These are phyloP conservation scores for Ophiostoma piceae DNA, from an alignment of 2,329 filamentous ascomycete species.

Conservation along the genomic window DNA sequence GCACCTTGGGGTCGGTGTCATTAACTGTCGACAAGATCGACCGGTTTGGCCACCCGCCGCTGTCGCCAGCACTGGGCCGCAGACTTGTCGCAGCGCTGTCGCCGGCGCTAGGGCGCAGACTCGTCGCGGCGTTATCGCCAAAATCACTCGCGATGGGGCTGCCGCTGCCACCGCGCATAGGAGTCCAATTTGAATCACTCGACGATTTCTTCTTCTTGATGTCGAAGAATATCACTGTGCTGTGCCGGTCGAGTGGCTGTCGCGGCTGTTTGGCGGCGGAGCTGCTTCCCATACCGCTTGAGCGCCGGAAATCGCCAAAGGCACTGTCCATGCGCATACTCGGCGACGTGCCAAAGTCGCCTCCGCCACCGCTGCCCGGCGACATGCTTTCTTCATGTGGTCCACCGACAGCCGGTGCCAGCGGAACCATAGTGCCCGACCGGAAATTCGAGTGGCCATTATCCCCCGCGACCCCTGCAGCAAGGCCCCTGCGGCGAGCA, in stretches of 20 bases:
- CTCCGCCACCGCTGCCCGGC: slow-evolving; percentile 6
- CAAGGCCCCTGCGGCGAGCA: slow-evolving; percentile 65
- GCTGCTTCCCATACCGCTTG: slow-evolving; percentile 31
- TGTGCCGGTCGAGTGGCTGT: slow-evolving; percentile 20
- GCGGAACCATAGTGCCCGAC: slow-evolving; percentile 17
- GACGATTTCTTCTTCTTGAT: background rate
- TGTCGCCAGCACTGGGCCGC: background rate
- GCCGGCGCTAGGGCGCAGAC: background rate
- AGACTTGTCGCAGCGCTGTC: background rate
- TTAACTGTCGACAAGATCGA: slow-evolving; percentile 40
- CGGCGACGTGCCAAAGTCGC: background rate
- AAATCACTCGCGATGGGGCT: background rate
- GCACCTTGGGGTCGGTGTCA: slow-evolving; percentile 41
- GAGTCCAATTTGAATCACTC: slow-evolving; percentile 31
- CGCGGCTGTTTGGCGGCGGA: slow-evolving; percentile 34
- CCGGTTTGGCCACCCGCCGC: slow-evolving; percentile 28
- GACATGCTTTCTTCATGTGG: background rate
- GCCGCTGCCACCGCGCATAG: slow-evolving; percentile 8
- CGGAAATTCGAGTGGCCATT: slow-evolving; percentile 29
- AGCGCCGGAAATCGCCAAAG: slow-evolving; percentile 32
- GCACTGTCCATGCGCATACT: background rate
- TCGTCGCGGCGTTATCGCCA: background rate
- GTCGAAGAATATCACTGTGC: slow-evolving; percentile 21
- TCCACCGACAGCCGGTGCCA: slow-evolving; percentile 18
- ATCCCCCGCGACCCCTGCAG: slow-evolving; percentile 48